Percentiles rank a stretch among this genome's conserved stretches.
Conservation (phyloP, 2,329 filamentous ascomycete genomes). For the Hymenoscyphus albidus region DNA sequence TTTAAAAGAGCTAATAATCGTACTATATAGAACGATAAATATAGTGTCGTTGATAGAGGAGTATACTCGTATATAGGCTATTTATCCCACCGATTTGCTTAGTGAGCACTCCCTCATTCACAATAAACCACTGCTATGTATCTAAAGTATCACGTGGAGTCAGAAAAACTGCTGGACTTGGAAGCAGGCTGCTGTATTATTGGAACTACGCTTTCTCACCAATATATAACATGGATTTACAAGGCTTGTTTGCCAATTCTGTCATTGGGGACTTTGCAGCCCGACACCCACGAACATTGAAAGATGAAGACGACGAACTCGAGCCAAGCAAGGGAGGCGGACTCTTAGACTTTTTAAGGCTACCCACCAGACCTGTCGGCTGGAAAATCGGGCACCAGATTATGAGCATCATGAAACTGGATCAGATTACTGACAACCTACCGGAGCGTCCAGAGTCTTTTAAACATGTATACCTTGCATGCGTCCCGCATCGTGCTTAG, state of each 20-base stretch:
- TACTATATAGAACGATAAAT: no score
- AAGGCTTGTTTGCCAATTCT: not conserved
- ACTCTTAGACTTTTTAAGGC: not conserved
- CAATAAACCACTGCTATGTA: no score
- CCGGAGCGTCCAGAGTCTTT: not conserved
- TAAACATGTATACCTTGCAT: not conserved
- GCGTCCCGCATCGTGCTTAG: not conserved
- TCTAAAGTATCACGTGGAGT: no score
- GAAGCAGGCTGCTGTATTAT: no score
- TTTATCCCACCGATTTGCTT: no score
- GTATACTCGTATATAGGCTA: no score
- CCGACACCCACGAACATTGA: not conserved
- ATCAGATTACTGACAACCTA: not conserved
- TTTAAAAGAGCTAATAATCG: no score
- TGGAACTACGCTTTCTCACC: no score
- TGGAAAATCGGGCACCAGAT: not conserved
- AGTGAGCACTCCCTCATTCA: no score
- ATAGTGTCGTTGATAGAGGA: no score
- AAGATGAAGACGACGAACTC: not conserved
- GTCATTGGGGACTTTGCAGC: not conserved
- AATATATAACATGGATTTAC: not conserved
- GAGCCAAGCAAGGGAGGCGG: not conserved
- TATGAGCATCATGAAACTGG: not conserved
- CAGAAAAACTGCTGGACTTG: no score
- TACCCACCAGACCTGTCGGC: not conserved